These are phyloP conservation scores for Creolimax fragrantissima DNA, from an alignment of 78 protist species.

Conservation along the genomic window DNA sequence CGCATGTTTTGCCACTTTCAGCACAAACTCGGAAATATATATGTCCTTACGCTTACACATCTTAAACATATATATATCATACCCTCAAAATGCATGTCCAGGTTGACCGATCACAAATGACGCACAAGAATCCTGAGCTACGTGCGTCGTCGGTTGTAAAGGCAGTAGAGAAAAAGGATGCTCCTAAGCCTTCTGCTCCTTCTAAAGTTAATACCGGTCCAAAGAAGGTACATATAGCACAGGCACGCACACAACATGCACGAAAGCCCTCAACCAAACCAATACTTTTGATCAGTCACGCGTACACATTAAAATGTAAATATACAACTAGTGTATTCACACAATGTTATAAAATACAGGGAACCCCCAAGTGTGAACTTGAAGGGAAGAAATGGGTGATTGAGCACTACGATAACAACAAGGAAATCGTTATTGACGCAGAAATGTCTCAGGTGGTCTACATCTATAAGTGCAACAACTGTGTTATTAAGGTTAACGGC, in stretches of 20 bases:
- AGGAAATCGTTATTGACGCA: conserved; percentile 37
- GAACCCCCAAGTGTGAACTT: conserved; percentile 34
- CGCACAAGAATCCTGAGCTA: conserved; percentile 58
- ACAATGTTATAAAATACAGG: too few species aligned
- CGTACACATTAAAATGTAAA: too few species aligned
- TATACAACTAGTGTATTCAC: too few species aligned
- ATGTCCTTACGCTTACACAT: too few species aligned
- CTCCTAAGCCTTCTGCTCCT: conserved; percentile 37
- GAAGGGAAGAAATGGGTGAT: conserved; percentile 77
- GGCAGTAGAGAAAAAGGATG: conserved; percentile 13
- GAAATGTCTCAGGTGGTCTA: conserved; percentile 52
- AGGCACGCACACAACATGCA: too few species aligned
- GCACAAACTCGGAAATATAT: too few species aligned
- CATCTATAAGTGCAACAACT: conserved; percentile 39
- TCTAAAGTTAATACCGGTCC: not conserved
- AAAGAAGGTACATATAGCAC: too few species aligned
- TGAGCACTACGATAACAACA: conserved; percentile 54
- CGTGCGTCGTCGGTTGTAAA: conserved; percentile 17
- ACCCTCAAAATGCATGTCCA: too few species aligned
- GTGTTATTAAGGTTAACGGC: conserved; percentile 58
- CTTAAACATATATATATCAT: too few species aligned
- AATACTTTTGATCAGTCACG: too few species aligned
- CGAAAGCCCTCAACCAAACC: too few species aligned
- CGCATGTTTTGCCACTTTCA: too few species aligned
- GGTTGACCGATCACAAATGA: conserved; percentile 64